A percentile compares a stretch with the other conserved stretches of the same genome.
Evolutionary conservation across 2,329 filamentous ascomycete genomes (phyloP).

Genomic region (Colletotrichum lentis): DNA sequence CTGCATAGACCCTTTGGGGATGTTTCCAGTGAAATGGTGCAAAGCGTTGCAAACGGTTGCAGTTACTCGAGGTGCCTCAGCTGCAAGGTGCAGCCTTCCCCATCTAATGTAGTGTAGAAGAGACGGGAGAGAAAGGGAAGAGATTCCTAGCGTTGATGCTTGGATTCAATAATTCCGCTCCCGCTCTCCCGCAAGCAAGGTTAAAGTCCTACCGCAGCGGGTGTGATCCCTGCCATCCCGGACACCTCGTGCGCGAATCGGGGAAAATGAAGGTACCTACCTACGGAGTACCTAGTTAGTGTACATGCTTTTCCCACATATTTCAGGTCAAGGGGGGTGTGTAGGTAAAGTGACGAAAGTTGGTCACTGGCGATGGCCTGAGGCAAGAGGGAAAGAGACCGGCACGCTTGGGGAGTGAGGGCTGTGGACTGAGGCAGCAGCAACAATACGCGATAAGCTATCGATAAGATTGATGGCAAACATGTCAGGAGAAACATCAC

Average conservation of each 20-base stretch:
- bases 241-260: constrained; percentile 6
- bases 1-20: not conserved
- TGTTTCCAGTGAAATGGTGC: not conserved
- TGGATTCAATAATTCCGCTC: not conserved
- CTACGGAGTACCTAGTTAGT: no score
- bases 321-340: constrained; percentile 8
- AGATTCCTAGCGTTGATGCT: not conserved
- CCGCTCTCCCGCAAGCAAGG: not conserved
- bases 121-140: not conserved
- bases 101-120: not conserved
- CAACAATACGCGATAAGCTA: constrained; percentile 24
- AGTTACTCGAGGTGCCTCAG: not conserved
- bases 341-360: not conserved
- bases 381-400: constrained; percentile 14
- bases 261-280: not conserved
- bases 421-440: constrained; percentile 5
- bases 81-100: not conserved
- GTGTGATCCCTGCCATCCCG: constrained; percentile 18
- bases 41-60: not conserved
- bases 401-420: not conserved
- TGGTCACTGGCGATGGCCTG: constrained; percentile 20
- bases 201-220: not conserved
- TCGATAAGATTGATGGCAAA: constrained; percentile 28
- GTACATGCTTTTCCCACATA: not conserved
- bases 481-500: not conserved